These are phyloP conservation scores for Aspergillus avenaceus DNA, from an alignment of 495 filamentous ascomycete genomes.

Conservation along the genomic window DNA sequence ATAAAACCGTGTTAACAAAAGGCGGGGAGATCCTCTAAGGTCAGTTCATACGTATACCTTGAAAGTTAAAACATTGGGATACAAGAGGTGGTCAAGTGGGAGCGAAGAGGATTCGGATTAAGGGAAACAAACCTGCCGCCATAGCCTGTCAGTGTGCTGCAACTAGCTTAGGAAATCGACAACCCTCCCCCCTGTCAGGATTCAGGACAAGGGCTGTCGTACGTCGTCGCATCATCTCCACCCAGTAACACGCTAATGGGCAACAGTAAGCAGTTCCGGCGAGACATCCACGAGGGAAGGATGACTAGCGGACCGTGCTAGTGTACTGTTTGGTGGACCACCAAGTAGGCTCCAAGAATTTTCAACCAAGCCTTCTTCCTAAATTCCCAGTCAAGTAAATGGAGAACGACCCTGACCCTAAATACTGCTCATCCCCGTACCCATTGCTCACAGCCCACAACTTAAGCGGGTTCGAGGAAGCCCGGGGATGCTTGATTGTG, in stretches of 20 bases:
- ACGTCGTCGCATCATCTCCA: slow-evolving; percentile 23
- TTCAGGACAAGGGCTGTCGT: slow-evolving; percentile 20
- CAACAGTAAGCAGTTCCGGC: slow-evolving; percentile 16
- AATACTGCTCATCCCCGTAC: neutral
- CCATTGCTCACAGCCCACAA: no score
- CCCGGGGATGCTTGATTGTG: neutral
- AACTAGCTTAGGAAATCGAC: slow-evolving; percentile 17
- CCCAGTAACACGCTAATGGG: slow-evolving; percentile 15
- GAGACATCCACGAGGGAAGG: slow-evolving; percentile 20
- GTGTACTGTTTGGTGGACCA: slow-evolving; percentile 13
- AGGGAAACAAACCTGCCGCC: slow-evolving; percentile 20
- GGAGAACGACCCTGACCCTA: slow-evolving; percentile 7
- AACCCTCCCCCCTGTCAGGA: slow-evolving; percentile 14
- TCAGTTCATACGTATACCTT: slow-evolving; percentile 18
- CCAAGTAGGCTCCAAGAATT: slow-evolving; percentile 6
- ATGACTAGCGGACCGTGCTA: slow-evolving; percentile 18
- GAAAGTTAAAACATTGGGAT: slow-evolving; percentile 22
- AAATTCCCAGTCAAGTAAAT: slow-evolving; percentile 10
- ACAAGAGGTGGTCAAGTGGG: slow-evolving; percentile 15
- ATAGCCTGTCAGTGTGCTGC: slow-evolving; percentile 10
- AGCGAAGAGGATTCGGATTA: slow-evolving; percentile 16
- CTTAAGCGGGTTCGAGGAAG: slow-evolving; percentile 11
- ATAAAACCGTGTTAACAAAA: neutral
- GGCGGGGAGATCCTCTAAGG: slow-evolving; percentile 22
- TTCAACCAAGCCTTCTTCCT: slow-evolving; percentile 17